Conservation (phyloP, 1,139 yeast species). For the Tardiomyces depauwii region DNA sequence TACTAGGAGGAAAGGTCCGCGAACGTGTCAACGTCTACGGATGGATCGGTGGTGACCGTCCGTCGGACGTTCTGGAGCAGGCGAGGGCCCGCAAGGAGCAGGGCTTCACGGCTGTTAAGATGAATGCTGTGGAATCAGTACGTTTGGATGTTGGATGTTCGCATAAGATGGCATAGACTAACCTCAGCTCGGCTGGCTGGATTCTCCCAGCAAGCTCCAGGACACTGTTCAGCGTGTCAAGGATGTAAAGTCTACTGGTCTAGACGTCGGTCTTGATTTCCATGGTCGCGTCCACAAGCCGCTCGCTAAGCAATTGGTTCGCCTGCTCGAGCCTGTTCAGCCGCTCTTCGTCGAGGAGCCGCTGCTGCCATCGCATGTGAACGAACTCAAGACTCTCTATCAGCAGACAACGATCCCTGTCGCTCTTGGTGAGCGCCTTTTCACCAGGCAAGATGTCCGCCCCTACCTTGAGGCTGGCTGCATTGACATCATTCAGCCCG, state of each 20-base stretch:
- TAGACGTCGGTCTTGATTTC: conserved; percentile 23
- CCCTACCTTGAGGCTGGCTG: conserved; percentile 21
- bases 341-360: conserved; percentile 26
- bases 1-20: conserved; percentile 23
- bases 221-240: conserved; percentile 19
- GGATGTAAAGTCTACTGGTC: conserved; percentile 17
- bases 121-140: conserved; percentile 20
- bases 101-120: conserved; percentile 25
- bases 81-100: conserved; percentile 21
- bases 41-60: conserved; percentile 27
- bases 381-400: conserved; percentile 17
- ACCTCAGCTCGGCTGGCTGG: conserved; percentile 19
- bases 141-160: too few relatives aligned
- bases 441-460: conserved; percentile 19
- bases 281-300: conserved; percentile 23
- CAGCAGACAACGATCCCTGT: conserved; percentile 21
- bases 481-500: conserved; percentile 24
- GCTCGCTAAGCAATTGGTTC: conserved; percentile 22
- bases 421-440: conserved; percentile 20
- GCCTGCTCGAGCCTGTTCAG: conserved; percentile 17
- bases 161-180: too few relatives aligned
- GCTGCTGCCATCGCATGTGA: conserved; percentile 22
- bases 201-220: conserved; percentile 17
- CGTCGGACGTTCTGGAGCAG: conserved; percentile 17
- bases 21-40: conserved; percentile 21